Percentiles rank a stretch among this genome's conserved stretches.
These are phyloP conservation scores for Cercospora berteroae DNA, from an alignment of 2,329 filamentous ascomycete species.

Conservation along the genomic window DNA sequence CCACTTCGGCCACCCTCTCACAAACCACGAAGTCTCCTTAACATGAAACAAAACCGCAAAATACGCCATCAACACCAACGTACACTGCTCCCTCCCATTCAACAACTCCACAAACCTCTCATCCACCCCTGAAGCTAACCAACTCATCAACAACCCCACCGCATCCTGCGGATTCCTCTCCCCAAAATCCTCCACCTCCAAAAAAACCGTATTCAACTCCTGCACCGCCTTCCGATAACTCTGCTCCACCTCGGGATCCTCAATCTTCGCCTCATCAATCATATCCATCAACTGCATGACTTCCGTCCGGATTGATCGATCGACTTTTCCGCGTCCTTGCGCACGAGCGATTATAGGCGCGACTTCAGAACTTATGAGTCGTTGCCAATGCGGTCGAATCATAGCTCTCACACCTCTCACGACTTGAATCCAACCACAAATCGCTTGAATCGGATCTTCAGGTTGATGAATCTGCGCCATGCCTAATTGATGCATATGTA, in stretches of 20 bases:
- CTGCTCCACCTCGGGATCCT: background rate
- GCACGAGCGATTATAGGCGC: constrained; percentile 10
- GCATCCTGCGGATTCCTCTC: constrained; percentile 1
- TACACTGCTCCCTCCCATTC: constrained; percentile 7
- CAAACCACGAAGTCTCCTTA: constrained; percentile 17
- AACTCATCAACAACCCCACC: background rate
- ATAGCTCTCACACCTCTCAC: constrained; percentile 15
- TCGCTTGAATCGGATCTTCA: constrained; percentile 14
- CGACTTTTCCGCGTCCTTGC: background rate
- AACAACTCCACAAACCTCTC: constrained; percentile 16
- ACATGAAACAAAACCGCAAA: constrained; percentile 18
- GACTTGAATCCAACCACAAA: constrained; percentile 20
- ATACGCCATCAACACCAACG: constrained; percentile 19
- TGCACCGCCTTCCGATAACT: constrained; percentile 15
- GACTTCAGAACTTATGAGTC: constrained; percentile 18
- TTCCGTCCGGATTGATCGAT: constrained; percentile 4
- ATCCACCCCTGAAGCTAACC: background rate
- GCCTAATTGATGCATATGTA: constrained; percentile 19
- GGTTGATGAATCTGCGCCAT: constrained; percentile 18
- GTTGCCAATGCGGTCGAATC: constrained; percentile 17
- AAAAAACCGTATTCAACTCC: constrained; percentile 15
- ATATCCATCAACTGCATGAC: constrained; percentile 14
- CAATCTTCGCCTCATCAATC: background rate
- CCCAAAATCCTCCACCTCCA: constrained; percentile 4
- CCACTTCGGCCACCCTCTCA: constrained; percentile 19